Percentiles rank a stretch among this genome's conserved stretches.
Conservation (phyloP, 305 asterid genomes). For the Solanum hybrid region DNA sequence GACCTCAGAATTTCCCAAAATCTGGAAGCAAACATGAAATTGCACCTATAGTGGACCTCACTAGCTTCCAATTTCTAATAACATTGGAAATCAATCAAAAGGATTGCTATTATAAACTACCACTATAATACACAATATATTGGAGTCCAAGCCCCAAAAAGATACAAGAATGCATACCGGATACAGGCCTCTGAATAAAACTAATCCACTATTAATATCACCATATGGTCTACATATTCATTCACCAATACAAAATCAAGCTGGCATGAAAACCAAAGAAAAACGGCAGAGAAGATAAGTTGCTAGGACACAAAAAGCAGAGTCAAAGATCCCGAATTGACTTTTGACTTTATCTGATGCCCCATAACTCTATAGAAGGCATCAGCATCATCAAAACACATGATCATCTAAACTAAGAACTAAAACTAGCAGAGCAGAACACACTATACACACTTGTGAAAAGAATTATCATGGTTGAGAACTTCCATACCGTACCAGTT, state of each 20-base stretch:
- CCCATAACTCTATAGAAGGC: neutral
- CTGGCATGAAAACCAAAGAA: neutral
- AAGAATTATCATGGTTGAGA: neutral
- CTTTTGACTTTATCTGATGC: neutral
- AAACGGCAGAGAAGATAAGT: neutral
- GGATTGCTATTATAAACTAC: too few relatives aligned
- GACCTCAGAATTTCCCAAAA: too few relatives aligned
- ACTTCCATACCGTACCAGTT: neutral
- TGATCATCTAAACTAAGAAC: neutral
- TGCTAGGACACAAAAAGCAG: neutral
- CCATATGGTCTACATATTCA: neutral
- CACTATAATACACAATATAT: too few relatives aligned
- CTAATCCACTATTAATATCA: too few relatives aligned
- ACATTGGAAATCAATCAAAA: too few relatives aligned
- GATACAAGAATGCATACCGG: too few relatives aligned
- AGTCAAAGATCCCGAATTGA: neutral
- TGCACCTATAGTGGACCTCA: too few relatives aligned
- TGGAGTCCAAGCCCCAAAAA: too few relatives aligned
- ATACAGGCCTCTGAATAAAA: too few relatives aligned
- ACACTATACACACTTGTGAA: neutral
- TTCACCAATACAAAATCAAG: neutral
- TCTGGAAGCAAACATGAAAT: too few relatives aligned
- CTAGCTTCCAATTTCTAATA: too few relatives aligned
- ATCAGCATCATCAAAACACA: neutral
- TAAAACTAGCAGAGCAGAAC: neutral